Conservation (phyloP, 2,329 filamentous ascomycete species). For the Tolypocladium tropicale region DNA sequence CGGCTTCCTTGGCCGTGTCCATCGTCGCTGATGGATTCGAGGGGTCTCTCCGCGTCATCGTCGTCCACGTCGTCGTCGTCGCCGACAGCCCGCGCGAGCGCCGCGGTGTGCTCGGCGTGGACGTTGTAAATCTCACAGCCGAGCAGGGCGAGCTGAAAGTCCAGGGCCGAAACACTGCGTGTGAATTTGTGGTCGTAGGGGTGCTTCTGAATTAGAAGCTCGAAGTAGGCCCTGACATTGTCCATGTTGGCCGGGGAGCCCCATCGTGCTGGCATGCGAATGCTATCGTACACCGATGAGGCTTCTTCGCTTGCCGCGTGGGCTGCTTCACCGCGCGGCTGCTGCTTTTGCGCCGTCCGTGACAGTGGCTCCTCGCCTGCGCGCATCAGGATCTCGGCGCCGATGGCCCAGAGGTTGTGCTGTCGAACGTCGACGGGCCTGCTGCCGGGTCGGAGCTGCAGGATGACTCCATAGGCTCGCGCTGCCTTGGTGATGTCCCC, state of each 20-base stretch:
- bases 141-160: constrained; percentile 76
- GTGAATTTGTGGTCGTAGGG: constrained; percentile 56
- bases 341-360: not conserved
- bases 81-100: constrained; percentile 17
- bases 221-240: constrained; percentile 54
- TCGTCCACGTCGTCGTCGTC: not conserved
- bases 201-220: constrained; percentile 66
- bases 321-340: not conserved
- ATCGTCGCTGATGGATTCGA: not conserved
- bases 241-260: constrained; percentile 34
- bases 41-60: constrained; percentile 14
- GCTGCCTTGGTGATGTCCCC: constrained; percentile 63
- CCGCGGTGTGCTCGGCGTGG: constrained; percentile 46
- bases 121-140: constrained; percentile 71
- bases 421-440: constrained; percentile 55
- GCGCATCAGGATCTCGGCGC: constrained; percentile 73
- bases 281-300: not conserved
- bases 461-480: constrained; percentile 63
- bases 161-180: constrained; percentile 50
- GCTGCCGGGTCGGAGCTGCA: constrained; percentile 38
- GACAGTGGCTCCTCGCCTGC: constrained; percentile 27
- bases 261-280: constrained; percentile 20
- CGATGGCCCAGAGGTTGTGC: constrained; percentile 69
- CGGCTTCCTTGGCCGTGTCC: constrained; percentile 3
- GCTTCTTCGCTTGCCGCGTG: not conserved